Base-by-base conservation (phyloP, 129 eudicot genomes). In the Silybum marianum region DNA sequence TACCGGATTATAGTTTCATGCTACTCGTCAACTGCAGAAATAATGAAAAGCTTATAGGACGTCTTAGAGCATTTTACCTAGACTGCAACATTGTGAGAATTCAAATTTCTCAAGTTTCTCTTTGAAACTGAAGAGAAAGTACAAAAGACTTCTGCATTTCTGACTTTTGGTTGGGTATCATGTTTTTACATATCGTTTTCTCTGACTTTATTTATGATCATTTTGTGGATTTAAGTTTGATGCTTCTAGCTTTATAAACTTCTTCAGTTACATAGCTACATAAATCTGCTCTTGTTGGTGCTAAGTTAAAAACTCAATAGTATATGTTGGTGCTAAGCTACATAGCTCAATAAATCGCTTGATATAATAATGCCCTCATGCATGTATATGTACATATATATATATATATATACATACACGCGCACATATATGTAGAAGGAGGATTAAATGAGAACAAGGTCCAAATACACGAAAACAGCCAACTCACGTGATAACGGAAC, bases 81-180 rank as follows among this genome's bases (percentile, higher is more conserved):
- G 12, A 9, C 48, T 40, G 48, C 12, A 40, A 40, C 48, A 40
- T 40, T 40, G 12, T 40, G 48, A 40, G 48, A 40, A 40, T 40
- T 40, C 48, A 40, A 40, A 40, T 9, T 40, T 40, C 48, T 28
- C 30, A 28, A 28, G 30, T 28, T 28, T 28, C 30, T 28, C 30
- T 28, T 95, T 73, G 99, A 95, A 78, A 82, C 88, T 3, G 99
- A 32, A 32, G 36, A 93, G 74, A 93, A 86, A 86, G 97, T 85
- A 74, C 88, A 79, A 87, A 87, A 95, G 83, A 48, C 92, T 95
- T 82, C 42, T 95, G 72, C 90, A 87, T 40, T 40, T 40, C 13
- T 40, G 24, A 95, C 92, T 34, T 97, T 95, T 95, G 99, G 99
- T 38, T 91, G 58, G 99, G 40, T 65, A 72, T 73, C 65, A 14